Evolutionary conservation across 129 eudicot genomes (phyloP).

Genomic region (Helianthus annuus): HanXRQr2.0-SUNRISE NC_035438.2:38169277-38169776

Average conservation of each 20-base stretch:
- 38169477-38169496: slow-evolving; percentile 66
- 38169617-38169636: slow-evolving; percentile 10
- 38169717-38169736: slow-evolving; percentile 28
- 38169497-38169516: slow-evolving; percentile 58
- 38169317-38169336: slow-evolving; percentile 49
- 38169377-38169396: slow-evolving; percentile 39
- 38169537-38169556: slow-evolving; percentile 10
- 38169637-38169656: not conserved
- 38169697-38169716: slow-evolving; percentile 20
- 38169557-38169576: not conserved
- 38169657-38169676: slow-evolving; percentile 20
- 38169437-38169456: slow-evolving; percentile 50
- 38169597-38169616: slow-evolving; percentile 9
- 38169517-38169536: slow-evolving; percentile 37
- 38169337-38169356: slow-evolving; percentile 53
- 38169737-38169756: slow-evolving; percentile 8
- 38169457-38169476: slow-evolving; percentile 61
- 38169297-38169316: slow-evolving; percentile 47
- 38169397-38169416: slow-evolving; percentile 26
- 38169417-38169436: slow-evolving; percentile 29
- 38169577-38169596: not conserved
- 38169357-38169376: slow-evolving; percentile 37
- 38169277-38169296: slow-evolving; percentile 54
- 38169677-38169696: slow-evolving; percentile 30
- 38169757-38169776: slow-evolving; percentile 32